Evolutionary conservation across 768 basidiomycete genomes (phyloP).

Genomic region (Polyporus arcularius): DNA sequence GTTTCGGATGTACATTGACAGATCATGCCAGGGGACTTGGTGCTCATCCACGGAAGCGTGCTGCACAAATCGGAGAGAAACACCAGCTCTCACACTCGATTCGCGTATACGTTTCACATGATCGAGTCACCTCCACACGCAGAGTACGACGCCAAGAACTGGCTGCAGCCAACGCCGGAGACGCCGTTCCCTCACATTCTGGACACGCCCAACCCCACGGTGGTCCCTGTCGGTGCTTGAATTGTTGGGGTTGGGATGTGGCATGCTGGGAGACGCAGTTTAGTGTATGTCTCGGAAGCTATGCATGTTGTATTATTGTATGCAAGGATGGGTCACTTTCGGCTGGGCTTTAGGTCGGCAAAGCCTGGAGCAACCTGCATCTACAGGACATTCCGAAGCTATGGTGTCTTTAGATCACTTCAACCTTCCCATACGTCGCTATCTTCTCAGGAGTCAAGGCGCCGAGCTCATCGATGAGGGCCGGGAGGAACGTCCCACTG

Average conservation of each 20-base stretch:
- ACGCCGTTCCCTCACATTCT: slow-evolving; percentile 81
- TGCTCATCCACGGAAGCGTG: slow-evolving; percentile 91
- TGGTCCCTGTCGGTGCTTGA: slow-evolving; percentile 22
- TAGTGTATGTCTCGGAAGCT: not conserved
- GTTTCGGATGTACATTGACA: not conserved
- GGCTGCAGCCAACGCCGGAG: slow-evolving; percentile 84
- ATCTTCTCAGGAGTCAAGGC: slow-evolving; percentile 42
- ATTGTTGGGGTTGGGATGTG: too few relatives aligned
- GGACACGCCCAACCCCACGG: slow-evolving; percentile 29
- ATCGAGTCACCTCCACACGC: slow-evolving; percentile 74
- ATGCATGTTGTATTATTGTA: not conserved
- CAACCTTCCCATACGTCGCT: slow-evolving; percentile 29
- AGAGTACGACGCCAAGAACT: slow-evolving; percentile 87
- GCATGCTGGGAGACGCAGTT: too few relatives aligned
- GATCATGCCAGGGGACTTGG: slow-evolving; percentile 68
- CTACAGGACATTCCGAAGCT: not conserved
- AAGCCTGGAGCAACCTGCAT: too few relatives aligned
- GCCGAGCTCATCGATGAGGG: slow-evolving; percentile 64
- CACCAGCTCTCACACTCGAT: slow-evolving; percentile 74
- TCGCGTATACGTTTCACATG: slow-evolving; percentile 97
- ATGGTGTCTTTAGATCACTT: slow-evolving; percentile 13
- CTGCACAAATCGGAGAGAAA: slow-evolving; percentile 93
- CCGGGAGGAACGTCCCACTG: slow-evolving; percentile 64
- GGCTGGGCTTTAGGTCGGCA: too few relatives aligned
- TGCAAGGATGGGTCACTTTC: not conserved